A percentile compares a stretch with the other conserved stretches of the same genome.
Evolutionary conservation across 345 rosid genomes (phyloP).

Genomic region (Eucalyptus camaldulensis): DNA sequence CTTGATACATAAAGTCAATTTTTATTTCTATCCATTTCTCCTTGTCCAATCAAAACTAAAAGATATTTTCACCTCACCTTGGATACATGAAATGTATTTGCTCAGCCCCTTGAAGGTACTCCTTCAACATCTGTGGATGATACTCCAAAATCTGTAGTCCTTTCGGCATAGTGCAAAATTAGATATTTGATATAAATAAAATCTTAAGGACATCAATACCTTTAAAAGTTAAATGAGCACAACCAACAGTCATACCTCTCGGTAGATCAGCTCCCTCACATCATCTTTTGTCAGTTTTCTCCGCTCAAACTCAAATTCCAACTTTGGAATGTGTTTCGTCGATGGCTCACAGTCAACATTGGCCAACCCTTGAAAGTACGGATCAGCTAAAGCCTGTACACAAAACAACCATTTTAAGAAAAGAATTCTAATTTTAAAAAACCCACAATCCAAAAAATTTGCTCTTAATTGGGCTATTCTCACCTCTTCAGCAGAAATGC

Average conservation of each 20-base stretch:
- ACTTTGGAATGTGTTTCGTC: conserved; percentile 70
- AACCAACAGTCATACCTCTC: conserved; percentile 48
- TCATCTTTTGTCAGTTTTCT: conserved; percentile 76
- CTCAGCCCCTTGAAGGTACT: conserved; percentile 66
- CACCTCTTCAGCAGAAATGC: conserved; percentile 93
- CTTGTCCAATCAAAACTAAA: background rate
- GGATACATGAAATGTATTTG: conserved; percentile 82
- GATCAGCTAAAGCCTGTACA: conserved; percentile 79
- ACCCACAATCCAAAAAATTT: background rate
- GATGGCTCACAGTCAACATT: conserved; percentile 66
- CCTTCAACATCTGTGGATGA: conserved; percentile 71
- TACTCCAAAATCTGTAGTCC: conserved; percentile 77
- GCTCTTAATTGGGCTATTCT: background rate
- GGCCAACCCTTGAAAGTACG: conserved; percentile 75
- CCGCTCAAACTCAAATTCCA: conserved; percentile 86
- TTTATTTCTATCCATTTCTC: background rate
- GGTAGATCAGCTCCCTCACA: conserved; percentile 78
- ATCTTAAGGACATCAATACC: background rate
- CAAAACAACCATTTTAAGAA: background rate
- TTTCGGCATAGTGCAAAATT: background rate
- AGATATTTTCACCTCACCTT: conserved; percentile 31
- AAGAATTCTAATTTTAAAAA: background rate
- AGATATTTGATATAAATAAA: background rate
- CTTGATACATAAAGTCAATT: background rate
- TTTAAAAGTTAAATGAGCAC: background rate